These are phyloP conservation scores for Meira miltonrushii DNA, from an alignment of 1,284 basidiomycete genomes.

Conservation along the genomic window DNA sequence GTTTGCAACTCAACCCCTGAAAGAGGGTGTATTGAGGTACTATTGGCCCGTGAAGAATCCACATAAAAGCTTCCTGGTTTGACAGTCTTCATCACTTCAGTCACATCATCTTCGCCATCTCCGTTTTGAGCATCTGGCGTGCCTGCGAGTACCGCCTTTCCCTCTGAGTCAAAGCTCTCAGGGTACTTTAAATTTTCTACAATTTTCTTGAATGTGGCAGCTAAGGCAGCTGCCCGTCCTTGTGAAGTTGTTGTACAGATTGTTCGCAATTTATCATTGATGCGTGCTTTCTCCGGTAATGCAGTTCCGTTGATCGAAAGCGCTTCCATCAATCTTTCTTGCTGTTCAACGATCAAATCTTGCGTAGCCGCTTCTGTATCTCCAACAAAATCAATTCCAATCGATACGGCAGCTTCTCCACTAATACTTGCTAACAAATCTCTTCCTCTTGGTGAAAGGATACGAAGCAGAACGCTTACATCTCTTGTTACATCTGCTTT, in stretches of 20 bases:
- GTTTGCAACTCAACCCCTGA: conserved; percentile 13
- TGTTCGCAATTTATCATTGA: neutral
- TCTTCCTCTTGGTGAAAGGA: conserved; percentile 16
- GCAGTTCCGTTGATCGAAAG: conserved; percentile 10
- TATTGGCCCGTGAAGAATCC: conserved; percentile 10
- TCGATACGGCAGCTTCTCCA: neutral
- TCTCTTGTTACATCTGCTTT: conserved; percentile 39
- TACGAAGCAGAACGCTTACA: conserved; percentile 23
- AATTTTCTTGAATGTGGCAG: conserved; percentile 3
- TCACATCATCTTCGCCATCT: no score
- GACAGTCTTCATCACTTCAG: no score
- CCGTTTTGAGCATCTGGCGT: neutral
- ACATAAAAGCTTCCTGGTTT: conserved; percentile 8
- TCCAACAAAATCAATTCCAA: neutral
- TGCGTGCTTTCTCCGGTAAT: neutral
- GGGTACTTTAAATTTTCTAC: neutral
- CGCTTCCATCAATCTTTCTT: conserved; percentile 1
- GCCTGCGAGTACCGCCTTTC: neutral
- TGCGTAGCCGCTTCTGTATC: conserved; percentile 2
- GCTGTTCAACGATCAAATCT: neutral
- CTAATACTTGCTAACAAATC: neutral
- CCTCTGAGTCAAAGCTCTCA: neutral
- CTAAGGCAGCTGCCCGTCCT: conserved; percentile 4
- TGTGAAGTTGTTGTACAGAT: conserved; percentile 6
- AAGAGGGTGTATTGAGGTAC: neutral